Conservation (phyloP, 2,329 filamentous ascomycete species). For the Rosellinia necatrix region DNA sequence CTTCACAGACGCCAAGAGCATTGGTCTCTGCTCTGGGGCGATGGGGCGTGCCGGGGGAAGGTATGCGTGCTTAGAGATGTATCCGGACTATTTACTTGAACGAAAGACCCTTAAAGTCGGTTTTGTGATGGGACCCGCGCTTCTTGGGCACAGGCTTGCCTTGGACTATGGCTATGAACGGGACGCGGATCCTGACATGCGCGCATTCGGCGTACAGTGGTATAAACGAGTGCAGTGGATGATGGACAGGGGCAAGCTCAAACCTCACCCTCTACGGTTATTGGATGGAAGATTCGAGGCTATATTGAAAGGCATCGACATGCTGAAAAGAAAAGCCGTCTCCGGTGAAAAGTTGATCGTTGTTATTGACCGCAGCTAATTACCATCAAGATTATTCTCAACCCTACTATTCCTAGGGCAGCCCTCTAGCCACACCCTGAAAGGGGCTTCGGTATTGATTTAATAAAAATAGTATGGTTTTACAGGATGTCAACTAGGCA, state of each 20-base stretch:
- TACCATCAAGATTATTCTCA: slow-evolving; percentile 3
- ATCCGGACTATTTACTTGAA: slow-evolving; percentile 2
- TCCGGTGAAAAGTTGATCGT: slow-evolving; percentile 30
- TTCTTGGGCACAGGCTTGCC: slow-evolving; percentile 15
- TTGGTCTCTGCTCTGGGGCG: slow-evolving; percentile 42
- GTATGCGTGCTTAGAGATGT: slow-evolving; percentile 27
- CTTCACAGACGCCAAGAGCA: slow-evolving; percentile 38
- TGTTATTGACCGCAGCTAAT: not conserved
- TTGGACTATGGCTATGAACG: slow-evolving; percentile 10
- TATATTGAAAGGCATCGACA: slow-evolving; percentile 11
- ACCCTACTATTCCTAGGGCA: not conserved
- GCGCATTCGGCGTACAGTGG: not conserved
- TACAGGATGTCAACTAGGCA: no score
- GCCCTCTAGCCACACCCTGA: no score
- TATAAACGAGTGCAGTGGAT: slow-evolving; percentile 14
- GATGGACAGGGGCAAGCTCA: slow-evolving; percentile 16
- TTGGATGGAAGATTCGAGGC: slow-evolving; percentile 10
- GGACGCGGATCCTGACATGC: slow-evolving; percentile 14
- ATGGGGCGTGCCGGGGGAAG: slow-evolving; percentile 41
- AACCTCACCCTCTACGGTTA: slow-evolving; percentile 17
- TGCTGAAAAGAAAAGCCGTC: slow-evolving; percentile 10
- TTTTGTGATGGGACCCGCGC: slow-evolving; percentile 18
- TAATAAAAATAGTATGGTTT: no score
- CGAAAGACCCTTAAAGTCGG: slow-evolving; percentile 19
- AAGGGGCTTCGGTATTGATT: no score